Base-by-base conservation (phyloP, 176 grass and related monocot genomes). In the Oryza longistaminata region DNA sequence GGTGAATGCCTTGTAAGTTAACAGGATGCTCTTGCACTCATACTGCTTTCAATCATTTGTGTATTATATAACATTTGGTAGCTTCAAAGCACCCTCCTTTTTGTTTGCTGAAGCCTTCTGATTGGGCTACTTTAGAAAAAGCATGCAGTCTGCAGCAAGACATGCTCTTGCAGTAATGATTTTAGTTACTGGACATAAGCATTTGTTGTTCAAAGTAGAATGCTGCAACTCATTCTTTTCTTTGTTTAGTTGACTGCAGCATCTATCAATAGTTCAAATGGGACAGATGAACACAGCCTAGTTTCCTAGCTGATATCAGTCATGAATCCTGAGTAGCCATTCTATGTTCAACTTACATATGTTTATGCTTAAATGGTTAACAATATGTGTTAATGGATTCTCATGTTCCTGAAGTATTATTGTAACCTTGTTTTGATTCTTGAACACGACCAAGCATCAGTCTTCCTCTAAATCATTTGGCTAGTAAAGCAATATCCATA, bases 1-100 rank as follows among this genome's bases (percentile, higher is more conserved):
- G 90, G 96, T 61, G 85, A 92, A 83, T 96, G 90, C 78, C 86
- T 99, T 87, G 96, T 96, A 89, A 64, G 65, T 85, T 44, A 71
- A 72, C 8, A 61, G 3, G 64, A 86, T 50, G 35, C 33, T 79
- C 2, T 75, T 71, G 26, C 49, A 29, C 50, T 83, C 74, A 42
- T 64, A 75, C 65, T 76, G 8, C n/a, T 75, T 58, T 68, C 9
- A 33, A 7, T 82, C 17, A 70, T 5, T 9, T 70, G 44, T 87
- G 22, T 6, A 53, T 80, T 29, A 34, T 53, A 34, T 81, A 81
- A 5, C 52, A 72, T 84, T 82, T 4, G 22, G 53, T 89, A 76
- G 72, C 17, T 24, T 42, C 33, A 21, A 82, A 40, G 2, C 35
- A 43, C 55, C 15, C 29, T 40, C 61, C 4, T 35, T 39, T 89